Percentiles rank a stretch among this genome's conserved stretches.
Conservation (phyloP, 352 stramenopile species). For the Phytopythium ostracodes region DNA sequence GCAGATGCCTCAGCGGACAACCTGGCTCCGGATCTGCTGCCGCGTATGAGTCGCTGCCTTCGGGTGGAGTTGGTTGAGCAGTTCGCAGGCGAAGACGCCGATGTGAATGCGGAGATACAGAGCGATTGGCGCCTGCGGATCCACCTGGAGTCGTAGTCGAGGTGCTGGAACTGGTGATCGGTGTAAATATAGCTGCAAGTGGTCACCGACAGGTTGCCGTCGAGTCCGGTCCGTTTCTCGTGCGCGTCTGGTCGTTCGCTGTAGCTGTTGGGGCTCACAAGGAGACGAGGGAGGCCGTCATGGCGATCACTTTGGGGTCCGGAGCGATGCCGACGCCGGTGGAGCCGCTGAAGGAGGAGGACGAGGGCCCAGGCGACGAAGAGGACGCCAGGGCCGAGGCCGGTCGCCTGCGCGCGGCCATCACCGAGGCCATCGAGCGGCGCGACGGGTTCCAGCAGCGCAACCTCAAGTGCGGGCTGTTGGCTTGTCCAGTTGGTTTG, state of each 20-base stretch:
- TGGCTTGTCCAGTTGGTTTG: slow-evolving; percentile 2
- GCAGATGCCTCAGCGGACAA: not conserved
- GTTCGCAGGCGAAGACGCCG: no score
- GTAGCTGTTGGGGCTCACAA: no score
- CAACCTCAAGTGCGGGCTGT: slow-evolving; percentile 56
- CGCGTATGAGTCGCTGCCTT: not conserved
- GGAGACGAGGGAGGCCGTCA: not conserved
- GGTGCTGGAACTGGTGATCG: not conserved
- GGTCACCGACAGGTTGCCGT: not conserved
- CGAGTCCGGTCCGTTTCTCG: not conserved
- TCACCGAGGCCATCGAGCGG: slow-evolving; percentile 46
- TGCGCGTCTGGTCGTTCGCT: not conserved
- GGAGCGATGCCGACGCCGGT: slow-evolving; percentile 1
- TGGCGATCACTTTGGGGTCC: not conserved
- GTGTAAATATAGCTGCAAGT: not conserved
- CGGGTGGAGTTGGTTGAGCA: not conserved
- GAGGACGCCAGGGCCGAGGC: slow-evolving; percentile 39
- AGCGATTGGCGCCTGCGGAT: not conserved
- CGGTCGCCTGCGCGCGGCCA: slow-evolving; percentile 37
- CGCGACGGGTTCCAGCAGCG: slow-evolving; percentile 70
- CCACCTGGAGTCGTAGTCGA: not conserved
- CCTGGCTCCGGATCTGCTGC: not conserved
- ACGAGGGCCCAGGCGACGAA: slow-evolving; percentile 30
- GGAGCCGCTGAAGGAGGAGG: slow-evolving; percentile 9
- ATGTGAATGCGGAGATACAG: not conserved